Percentiles rank a stretch among this genome's conserved stretches.
Evolutionary conservation across 2,329 filamentous ascomycete species (phyloP).

Genomic region (Phialophora verrucosa): DNA sequence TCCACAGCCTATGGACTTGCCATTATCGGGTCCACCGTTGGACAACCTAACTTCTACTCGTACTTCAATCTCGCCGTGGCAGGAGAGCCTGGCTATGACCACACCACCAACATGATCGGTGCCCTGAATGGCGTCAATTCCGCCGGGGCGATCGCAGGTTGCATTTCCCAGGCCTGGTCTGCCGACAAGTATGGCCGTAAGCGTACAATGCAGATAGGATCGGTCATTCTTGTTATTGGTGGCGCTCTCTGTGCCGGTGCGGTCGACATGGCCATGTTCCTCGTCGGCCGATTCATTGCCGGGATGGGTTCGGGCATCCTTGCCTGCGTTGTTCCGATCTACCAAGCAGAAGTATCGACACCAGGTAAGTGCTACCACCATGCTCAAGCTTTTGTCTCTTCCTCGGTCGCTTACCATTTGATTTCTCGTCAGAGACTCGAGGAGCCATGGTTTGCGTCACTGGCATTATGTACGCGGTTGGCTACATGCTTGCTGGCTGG

Average conservation of each 20-base stretch:
- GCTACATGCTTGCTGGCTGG: constrained; percentile 38
- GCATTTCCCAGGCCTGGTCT: constrained; percentile 49
- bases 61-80: constrained; percentile 49
- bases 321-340: constrained; percentile 32
- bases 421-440: constrained; percentile 22
- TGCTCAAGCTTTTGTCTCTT: background rate
- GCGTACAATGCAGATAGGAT: constrained; percentile 45
- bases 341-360: constrained; percentile 38
- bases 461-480: constrained; percentile 35
- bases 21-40: constrained; percentile 53
- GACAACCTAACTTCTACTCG: constrained; percentile 54
- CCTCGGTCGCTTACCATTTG: background rate
- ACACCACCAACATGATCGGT: constrained; percentile 52
- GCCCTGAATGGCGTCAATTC: constrained; percentile 54
- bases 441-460: constrained; percentile 37
- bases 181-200: constrained; percentile 47
- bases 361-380: constrained; percentile 22
- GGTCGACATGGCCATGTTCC: constrained; percentile 42
- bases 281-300: constrained; percentile 31
- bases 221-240: constrained; percentile 41
- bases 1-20: constrained; percentile 45
- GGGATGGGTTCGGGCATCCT: constrained; percentile 60
- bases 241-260: constrained; percentile 48
- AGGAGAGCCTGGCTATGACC: constrained; percentile 49
- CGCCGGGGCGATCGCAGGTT: constrained; percentile 49